Conservation (phyloP, 352 stramenopile genomes). For the Phytophthora ramorum region DNA sequence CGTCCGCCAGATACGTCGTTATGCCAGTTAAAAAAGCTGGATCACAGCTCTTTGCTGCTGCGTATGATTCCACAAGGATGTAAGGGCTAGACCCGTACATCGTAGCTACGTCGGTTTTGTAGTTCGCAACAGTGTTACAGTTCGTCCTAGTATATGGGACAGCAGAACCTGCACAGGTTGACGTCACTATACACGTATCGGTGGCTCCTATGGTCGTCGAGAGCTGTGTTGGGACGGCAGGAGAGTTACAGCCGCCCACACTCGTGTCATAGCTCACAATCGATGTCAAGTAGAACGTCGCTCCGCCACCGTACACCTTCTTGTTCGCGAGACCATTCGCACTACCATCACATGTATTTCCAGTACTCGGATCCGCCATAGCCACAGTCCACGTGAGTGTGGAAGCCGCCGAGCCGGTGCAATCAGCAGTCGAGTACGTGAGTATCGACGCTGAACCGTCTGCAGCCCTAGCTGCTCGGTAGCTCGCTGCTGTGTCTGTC, state of each 20-base stretch:
- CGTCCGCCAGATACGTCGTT: background rate
- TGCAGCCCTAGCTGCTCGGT: too few species aligned
- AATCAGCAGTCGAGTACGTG: too few species aligned
- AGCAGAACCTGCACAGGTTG: conserved; percentile 1
- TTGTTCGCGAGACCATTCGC: background rate
- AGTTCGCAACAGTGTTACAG: background rate
- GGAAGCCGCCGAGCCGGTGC: too few species aligned
- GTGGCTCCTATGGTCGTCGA: background rate
- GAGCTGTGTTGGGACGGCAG: background rate
- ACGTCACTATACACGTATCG: background rate
- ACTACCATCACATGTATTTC: too few species aligned
- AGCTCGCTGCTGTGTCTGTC: too few species aligned
- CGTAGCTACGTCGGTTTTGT: background rate
- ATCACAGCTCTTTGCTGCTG: background rate
- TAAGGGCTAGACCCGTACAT: conserved; percentile 1
- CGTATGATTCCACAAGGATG: conserved; percentile 6
- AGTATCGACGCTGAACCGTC: too few species aligned
- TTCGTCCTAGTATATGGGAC: background rate
- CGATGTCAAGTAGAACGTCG: background rate
- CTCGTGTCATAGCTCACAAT: conserved; percentile 5
- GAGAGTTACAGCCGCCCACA: background rate
- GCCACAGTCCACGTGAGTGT: too few species aligned
- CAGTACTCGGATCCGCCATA: too few species aligned
- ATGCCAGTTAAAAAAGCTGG: background rate
- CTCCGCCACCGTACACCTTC: conserved; percentile 6